Conservation (phyloP, 768 basidiomycete species). For the Gyrodon lividus region DNA sequence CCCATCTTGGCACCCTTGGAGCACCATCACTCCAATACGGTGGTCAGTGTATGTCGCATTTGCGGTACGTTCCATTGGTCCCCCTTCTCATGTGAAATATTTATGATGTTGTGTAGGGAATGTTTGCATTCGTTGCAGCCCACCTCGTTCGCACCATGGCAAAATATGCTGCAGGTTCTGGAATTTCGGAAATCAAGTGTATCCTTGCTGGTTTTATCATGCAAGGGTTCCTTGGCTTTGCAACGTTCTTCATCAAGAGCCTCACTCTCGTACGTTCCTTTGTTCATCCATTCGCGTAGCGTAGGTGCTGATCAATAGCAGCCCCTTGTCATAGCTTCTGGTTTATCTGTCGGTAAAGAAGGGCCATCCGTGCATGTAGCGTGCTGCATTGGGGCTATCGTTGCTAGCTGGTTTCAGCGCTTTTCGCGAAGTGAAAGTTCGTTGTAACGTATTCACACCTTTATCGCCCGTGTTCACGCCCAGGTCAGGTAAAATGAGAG, state of each 20-base stretch:
- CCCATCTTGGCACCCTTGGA: slow-evolving; percentile 92
- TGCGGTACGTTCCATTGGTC: slow-evolving; percentile 59
- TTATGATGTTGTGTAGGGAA: slow-evolving; percentile 45
- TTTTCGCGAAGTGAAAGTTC: slow-evolving; percentile 88
- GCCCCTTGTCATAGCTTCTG: slow-evolving; percentile 97
- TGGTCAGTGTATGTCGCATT: slow-evolving; percentile 88
- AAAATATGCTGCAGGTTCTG: slow-evolving; percentile 95
- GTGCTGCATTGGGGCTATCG: slow-evolving; percentile 86
- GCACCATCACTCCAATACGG: slow-evolving; percentile 61
- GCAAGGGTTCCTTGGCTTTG: slow-evolving; percentile 89
- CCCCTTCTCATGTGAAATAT: not conserved
- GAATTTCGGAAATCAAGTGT: slow-evolving; percentile 98
- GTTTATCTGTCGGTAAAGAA: slow-evolving; percentile 96
- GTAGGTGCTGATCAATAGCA: slow-evolving; percentile 34
- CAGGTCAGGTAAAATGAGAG: slow-evolving; percentile 70
- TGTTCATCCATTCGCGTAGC: not conserved
- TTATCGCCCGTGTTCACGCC: slow-evolving; percentile 15
- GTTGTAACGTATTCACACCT: slow-evolving; percentile 20
- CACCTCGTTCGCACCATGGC: slow-evolving; percentile 87
- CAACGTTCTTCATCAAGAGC: slow-evolving; percentile 92
- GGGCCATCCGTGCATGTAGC: slow-evolving; percentile 98
- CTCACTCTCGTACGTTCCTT: slow-evolving; percentile 72
- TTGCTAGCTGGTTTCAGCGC: slow-evolving; percentile 79
- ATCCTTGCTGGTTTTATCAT: slow-evolving; percentile 97
- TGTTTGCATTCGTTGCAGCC: slow-evolving; percentile 84